phyloP scores from a whole-genome alignment of 768 basidiomycete genomes.

The Calocybe gangraenosa region DNA sequence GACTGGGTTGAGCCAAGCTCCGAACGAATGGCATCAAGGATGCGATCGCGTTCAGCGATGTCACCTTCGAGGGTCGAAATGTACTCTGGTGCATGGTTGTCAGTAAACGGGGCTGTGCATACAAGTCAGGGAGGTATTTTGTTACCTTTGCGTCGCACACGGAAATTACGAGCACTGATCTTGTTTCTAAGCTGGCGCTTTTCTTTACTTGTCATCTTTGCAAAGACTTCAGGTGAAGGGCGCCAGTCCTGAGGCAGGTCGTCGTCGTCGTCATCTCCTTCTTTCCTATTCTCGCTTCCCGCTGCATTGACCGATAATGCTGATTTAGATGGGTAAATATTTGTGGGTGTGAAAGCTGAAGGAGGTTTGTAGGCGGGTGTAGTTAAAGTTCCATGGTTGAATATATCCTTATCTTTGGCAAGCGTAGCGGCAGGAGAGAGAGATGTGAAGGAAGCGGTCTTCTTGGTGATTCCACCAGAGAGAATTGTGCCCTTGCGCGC shows the following conservation, averaged over 20 bases:
- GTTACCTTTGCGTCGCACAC: conserved; percentile 88
- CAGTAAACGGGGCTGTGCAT: conserved; percentile 8
- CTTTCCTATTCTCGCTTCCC: conserved; percentile 20
- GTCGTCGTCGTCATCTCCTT: conserved; percentile 42
- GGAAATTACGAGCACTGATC: conserved; percentile 92
- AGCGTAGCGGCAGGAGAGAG: conserved; percentile 13
- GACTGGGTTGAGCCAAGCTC: conserved; percentile 77
- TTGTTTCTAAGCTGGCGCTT: conserved; percentile 96
- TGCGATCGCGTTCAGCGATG: conserved; percentile 86
- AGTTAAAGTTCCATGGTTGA: conserved; percentile 24
- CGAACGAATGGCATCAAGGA: conserved; percentile 82
- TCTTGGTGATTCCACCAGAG: conserved; percentile 71
- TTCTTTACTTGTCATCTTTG: conserved; percentile 93
- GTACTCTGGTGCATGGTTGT: conserved; percentile 58
- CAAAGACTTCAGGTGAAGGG: conserved; percentile 88
- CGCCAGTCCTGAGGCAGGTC: conserved; percentile 76
- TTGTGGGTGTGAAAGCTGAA: conserved; percentile 14
- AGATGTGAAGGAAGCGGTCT: conserved; percentile 25
- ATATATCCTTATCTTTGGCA: conserved; percentile 27
- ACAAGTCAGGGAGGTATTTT: conserved; percentile 13
- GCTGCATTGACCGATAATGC: not conserved
- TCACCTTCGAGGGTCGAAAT: conserved; percentile 92
- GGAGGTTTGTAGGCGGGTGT: conserved; percentile 17
- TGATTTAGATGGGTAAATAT: conserved; percentile 10
- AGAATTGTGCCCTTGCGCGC: conserved; percentile 65